Evolutionary conservation across 257 asterid species (phyloP), one percentile per base, ranked within the genome.

Genomic region (Solanum megistacrolobum): DNA sequence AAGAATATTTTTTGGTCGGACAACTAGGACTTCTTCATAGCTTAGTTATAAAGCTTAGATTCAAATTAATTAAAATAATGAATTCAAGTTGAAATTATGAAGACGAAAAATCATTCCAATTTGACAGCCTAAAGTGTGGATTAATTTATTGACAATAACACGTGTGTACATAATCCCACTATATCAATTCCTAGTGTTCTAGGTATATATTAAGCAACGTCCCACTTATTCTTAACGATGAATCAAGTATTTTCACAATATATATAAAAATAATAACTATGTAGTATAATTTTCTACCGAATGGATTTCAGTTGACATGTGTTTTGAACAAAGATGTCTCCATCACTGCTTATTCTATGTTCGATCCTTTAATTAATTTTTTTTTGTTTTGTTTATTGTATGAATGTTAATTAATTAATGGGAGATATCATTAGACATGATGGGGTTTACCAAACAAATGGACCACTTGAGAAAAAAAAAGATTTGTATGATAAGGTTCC

Each of bases 1-100:
- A 76, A 84, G 94, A 91, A 94, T 94, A 91, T 90, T 90, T 88
- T 92, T 91, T 92, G 94, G 94, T 34, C 73, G 72, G 85, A 84
- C 87, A 87, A 32, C 90, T 46, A 43, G 62, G 68, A 68, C 41
- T 35, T 52, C 84, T 46, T 73, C 71, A 55, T 31, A 38, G 76
- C 69, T 29, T 81, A 82, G 41, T 81, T 46, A 29, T 81, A 29
- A 81, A 81, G 69, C 20, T 18, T 82, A 82, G 20, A 39, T 60
- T 46, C 21, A 60, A 31, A 83, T 29, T 41, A 83, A 65, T 36
- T 36, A 66, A 66, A 66, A 66, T 18, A 16, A 85, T 85, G 27
- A 66, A 85, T 25, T 83, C 34, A 66, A 25, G 18, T 41, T 66
- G 25, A 25, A 85, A 68, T 25, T 65, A 11, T 25, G 36, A 66